Percentiles rank a stretch among this genome's conserved stretches.
phyloP scores from a whole-genome alignment of 352 stramenopile species.

The Globisporangium iwayamae region DNA sequence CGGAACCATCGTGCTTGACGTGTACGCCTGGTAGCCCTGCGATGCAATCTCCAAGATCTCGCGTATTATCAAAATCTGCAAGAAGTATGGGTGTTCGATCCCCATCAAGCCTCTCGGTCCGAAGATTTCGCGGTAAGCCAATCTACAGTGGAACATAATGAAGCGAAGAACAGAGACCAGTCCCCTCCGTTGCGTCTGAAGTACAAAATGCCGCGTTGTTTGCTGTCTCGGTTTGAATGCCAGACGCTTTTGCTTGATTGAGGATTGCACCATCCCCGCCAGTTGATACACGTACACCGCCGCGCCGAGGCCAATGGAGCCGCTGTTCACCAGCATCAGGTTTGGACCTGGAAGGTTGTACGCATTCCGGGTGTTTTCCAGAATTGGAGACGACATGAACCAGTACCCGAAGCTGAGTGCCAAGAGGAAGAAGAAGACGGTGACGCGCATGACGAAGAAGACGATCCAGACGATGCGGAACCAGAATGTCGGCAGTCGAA shows the following conservation, averaged over 20 bases:
- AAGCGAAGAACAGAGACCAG: background rate
- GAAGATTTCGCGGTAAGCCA: background rate
- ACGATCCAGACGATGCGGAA: slow-evolving; percentile 2
- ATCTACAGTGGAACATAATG: background rate
- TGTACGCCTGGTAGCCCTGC: slow-evolving; percentile 29
- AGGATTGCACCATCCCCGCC: slow-evolving; percentile 1
- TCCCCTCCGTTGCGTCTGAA: background rate
- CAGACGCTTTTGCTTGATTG: slow-evolving; percentile 2
- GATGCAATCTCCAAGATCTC: slow-evolving; percentile 25
- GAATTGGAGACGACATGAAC: slow-evolving; percentile 11
- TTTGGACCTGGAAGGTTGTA: slow-evolving; percentile 10
- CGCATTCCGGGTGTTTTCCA: background rate
- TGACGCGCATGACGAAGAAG: slow-evolving; percentile 11
- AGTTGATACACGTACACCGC: slow-evolving; percentile 3
- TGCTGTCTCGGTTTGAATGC: background rate
- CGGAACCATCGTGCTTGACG: slow-evolving; percentile 23
- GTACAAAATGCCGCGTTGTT: background rate
- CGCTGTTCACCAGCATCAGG: slow-evolving; percentile 2
- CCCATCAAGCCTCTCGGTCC: slow-evolving; percentile 8
- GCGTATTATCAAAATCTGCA: slow-evolving; percentile 17
- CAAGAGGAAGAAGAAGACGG: slow-evolving; percentile 8
- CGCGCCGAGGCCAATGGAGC: background rate
- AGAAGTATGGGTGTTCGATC: slow-evolving; percentile 16
- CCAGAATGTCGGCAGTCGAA: slow-evolving; percentile 7
- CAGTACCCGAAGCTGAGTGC: slow-evolving; percentile 7